These are phyloP conservation scores for Truncatella angustata DNA, from an alignment of 2,329 filamentous ascomycete genomes.

Conservation along the genomic window DNA sequence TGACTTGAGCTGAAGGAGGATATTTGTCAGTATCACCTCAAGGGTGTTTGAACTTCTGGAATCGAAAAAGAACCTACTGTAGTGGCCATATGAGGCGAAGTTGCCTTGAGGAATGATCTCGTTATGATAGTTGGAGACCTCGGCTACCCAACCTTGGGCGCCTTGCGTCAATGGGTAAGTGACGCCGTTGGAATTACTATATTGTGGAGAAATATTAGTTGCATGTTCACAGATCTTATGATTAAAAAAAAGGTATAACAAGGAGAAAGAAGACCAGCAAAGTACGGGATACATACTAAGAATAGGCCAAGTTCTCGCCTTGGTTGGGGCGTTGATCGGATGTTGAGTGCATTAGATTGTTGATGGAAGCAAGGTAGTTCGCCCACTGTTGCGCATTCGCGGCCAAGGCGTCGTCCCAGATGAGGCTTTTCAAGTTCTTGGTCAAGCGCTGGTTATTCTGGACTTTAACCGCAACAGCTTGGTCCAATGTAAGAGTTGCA, in stretches of 20 bases:
- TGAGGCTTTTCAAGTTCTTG: neutral
- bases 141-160: constrained; percentile 12
- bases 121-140: constrained; percentile 7
- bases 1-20: constrained; percentile 19
- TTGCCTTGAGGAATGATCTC: constrained; percentile 10
- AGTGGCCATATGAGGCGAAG: constrained; percentile 13
- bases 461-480: neutral
- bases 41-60: no score
- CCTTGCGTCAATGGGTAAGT: neutral
- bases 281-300: constrained; percentile 2
- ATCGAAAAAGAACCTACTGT: neutral
- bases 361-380: constrained; percentile 2
- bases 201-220: neutral
- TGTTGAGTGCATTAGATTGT: constrained; percentile 1
- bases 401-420: neutral
- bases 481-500: neutral
- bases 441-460: neutral
- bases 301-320: constrained; percentile 13
- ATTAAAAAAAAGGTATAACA: neutral
- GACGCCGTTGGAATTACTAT: neutral
- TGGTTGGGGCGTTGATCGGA: constrained; percentile 6
- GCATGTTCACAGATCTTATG: neutral
- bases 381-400: neutral
- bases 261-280: no score
- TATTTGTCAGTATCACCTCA: no score